Percentiles rank a stretch among this genome's conserved stretches.
Conservation (phyloP, 257 asterid species). For the Fraxinus cuspidata region DNA sequence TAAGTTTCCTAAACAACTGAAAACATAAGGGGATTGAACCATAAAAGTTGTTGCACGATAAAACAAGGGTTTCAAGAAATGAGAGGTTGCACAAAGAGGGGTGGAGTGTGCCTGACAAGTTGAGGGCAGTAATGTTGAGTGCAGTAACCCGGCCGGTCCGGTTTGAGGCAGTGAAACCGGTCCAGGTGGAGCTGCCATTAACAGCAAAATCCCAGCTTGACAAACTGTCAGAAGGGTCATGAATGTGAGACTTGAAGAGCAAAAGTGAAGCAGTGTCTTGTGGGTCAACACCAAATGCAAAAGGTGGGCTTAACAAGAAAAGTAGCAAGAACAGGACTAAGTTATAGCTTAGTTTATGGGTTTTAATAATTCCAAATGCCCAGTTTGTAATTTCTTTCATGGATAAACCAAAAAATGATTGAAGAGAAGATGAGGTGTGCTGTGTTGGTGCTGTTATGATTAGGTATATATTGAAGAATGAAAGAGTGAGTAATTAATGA, state of each 20-base stretch:
- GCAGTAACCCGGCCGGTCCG: slow-evolving; percentile 57
- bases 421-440: background rate
- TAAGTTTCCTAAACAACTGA: slow-evolving; percentile 42
- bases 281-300: slow-evolving; percentile 30
- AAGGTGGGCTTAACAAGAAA: slow-evolving; percentile 1
- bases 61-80: slow-evolving; percentile 54
- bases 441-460: background rate
- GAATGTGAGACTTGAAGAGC: slow-evolving; percentile 59
- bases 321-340: slow-evolving; percentile 6
- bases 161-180: slow-evolving; percentile 61
- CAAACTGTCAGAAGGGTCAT: slow-evolving; percentile 48
- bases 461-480: background rate
- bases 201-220: slow-evolving; percentile 50
- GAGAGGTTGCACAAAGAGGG: slow-evolving; percentile 74
- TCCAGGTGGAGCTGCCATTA: slow-evolving; percentile 32
- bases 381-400: background rate
- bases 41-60: slow-evolving; percentile 61
- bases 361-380: background rate
- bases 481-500: background rate
- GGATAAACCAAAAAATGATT: background rate
- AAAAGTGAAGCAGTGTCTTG: slow-evolving; percentile 59
- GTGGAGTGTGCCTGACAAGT: slow-evolving; percentile 59
- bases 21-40: slow-evolving; percentile 67
- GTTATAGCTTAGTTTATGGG: background rate
- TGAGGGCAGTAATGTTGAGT: slow-evolving; percentile 71